Evolutionary conservation across 2,329 filamentous ascomycete genomes (phyloP).

Genomic region (Diaporthe batatas): DNA sequence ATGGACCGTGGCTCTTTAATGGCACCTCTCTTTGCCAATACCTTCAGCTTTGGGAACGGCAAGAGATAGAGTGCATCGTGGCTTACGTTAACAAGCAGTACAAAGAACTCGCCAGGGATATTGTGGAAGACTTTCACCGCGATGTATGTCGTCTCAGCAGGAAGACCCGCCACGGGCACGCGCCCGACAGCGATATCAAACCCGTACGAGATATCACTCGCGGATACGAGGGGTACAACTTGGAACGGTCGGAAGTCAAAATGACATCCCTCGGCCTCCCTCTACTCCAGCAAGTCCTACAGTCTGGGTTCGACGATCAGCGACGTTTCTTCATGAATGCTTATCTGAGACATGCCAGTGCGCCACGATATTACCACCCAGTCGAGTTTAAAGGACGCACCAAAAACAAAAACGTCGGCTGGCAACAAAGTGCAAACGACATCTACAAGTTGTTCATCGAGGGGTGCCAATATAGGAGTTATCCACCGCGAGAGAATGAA

Average conservation of each 20-base stretch:
- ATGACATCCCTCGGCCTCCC: not conserved
- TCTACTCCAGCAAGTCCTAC: not conserved
- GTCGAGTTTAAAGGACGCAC: no score
- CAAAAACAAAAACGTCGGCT: no score
- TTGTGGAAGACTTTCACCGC: not conserved
- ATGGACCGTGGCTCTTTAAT: no score
- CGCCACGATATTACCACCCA: no score
- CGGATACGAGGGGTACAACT: fast-evolving
- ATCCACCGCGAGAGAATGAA: no score
- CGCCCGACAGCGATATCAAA: not conserved
- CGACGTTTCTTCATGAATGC: not conserved
- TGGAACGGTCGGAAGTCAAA: fast-evolving
- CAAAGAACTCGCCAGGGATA: not conserved
- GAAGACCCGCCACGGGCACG: not conserved
- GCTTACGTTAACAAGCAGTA: not conserved
- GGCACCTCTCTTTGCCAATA: not conserved
- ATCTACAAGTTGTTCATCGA: no score
- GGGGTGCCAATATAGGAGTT: no score
- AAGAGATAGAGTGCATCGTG: not conserved
- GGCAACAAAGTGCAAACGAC: no score
- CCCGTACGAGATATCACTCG: not conserved
- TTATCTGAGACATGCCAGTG: no score
- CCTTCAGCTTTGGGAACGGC: not conserved
- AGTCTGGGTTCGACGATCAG: not conserved
- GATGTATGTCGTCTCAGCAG: not conserved